Evolutionary conservation across 2,329 filamentous ascomycete genomes (phyloP), one percentile per base, ranked within the genome.

Genomic region (Penicillium janthinellum): DNA sequence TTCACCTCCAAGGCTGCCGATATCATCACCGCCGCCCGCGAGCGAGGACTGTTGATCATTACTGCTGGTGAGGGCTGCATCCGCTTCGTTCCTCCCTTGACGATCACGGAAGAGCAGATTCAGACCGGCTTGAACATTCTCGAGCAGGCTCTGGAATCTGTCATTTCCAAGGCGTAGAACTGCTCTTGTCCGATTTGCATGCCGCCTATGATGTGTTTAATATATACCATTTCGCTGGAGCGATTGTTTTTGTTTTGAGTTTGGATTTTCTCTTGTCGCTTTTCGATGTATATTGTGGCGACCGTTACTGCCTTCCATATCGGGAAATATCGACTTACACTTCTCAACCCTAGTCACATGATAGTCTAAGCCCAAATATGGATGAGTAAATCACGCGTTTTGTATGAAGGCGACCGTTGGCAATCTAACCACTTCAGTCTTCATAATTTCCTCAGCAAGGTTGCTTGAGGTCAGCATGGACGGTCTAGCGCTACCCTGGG

Each of bases 21-120:
- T 45, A 88, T 99, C 60, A 83, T 99, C 61, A 92, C 89, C 64
- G 93, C 92, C 11, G 92, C 93, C 17, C 83, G 95, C 62, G 92
- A 98, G 80, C 84, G 92, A 60, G 95, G 95, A 0, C 76, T 99
- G 70, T 77, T 99, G 60, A 83, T 99, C 60, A 97, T 99, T 71
- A 97, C 92, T 1, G 94, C 92, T 31, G 95, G 95, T 1, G 92
- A 88, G 34, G 96, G 98, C 73, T 97, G 93, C 8, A 78, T 99
- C 67, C 84, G 95, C 50, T 96, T 99, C 70, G 92, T 98, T 58
- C 95, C 95, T 35, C 90, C 91, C 61, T 79, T 99, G 71, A 87
- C 88, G 5, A 90, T 99, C 59, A 89, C 86, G 0, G 87, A 91
- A 67, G 85, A 84, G 28, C 90, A 97, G 83, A 95, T 98, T 65